Percentiles rank a stretch among this genome's conserved stretches.
phyloP scores from a whole-genome alignment of 345 rosid species.

The Barbarea vulgaris region DNA sequence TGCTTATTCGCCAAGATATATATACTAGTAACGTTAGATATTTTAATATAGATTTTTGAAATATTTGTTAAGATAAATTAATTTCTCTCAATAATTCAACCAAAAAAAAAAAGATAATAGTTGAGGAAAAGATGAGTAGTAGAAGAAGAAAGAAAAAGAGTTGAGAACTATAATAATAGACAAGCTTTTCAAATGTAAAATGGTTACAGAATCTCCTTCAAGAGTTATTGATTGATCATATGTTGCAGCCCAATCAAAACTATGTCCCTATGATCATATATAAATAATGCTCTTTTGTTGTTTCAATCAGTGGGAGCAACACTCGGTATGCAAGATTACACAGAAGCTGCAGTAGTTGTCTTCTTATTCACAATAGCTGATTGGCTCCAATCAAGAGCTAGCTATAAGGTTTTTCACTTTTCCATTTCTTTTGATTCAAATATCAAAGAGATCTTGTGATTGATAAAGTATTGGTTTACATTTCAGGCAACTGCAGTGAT shows the following conservation, averaged over 20 bases:
- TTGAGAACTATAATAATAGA: neutral
- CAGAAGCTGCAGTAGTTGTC: conserved; percentile 87
- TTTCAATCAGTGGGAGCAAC: conserved; percentile 73
- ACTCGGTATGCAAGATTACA: conserved; percentile 67
- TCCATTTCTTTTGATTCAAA: neutral
- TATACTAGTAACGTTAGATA: too few relatives aligned
- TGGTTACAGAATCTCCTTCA: neutral
- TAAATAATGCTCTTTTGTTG: conserved; percentile 1
- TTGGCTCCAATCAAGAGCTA: conserved; percentile 91
- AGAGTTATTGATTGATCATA: conserved; percentile 14
- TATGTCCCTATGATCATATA: neutral
- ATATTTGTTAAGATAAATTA: neutral
- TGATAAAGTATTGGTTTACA: neutral
- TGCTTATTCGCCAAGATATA: too few relatives aligned
- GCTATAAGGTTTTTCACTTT: conserved; percentile 74
- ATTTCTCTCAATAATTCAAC: neutral
- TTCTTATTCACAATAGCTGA: conserved; percentile 81
- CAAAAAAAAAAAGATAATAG: neutral
- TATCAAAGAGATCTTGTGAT: neutral
- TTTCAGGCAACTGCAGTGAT: conserved; percentile 82
- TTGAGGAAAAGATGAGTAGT: neutral
- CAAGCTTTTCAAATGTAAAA: neutral
- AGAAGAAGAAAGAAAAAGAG: neutral
- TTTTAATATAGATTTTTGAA: too few relatives aligned
- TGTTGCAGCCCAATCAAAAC: neutral